Base-by-base conservation (phyloP, 306 rosid species). In the Castanea crenata region DNA sequence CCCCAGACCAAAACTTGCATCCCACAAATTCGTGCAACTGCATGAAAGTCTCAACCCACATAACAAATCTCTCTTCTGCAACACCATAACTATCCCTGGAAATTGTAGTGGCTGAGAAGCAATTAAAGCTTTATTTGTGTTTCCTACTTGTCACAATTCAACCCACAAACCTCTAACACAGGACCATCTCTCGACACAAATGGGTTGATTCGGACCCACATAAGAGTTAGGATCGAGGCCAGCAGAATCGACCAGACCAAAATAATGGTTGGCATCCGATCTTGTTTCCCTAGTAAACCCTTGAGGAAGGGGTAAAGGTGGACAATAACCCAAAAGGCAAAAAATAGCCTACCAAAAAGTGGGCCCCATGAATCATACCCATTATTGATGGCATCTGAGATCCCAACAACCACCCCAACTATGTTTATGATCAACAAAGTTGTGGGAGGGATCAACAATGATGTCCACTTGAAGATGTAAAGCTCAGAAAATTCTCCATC, bases 311-410 rank as follows among this genome's bases (percentile, higher is more conserved):
- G 99, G 85, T 94, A 94, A 61, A 94, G 94, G 79, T 94, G 99
- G 84, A 93, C 58, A 76, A 93, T 90, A 76, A 95, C 97, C 97
- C 97, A 95, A 57, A 91, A 83, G 63, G 97, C 96, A n/a, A 95
- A 95, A 87, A 95, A 93, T 67, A 93, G 85, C 88, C 99, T 91
- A 54, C 98, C 98, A 21, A 95, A 95, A 32, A 95, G 91, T 32
- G 97, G 98, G 59, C 98, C 99, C 99, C 99, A 93, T 23, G 99
- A 89, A 46, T 95, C 97, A 18, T 94, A 94, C 44, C 99, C 99
- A 35, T 92, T 94, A 78, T 94, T 94, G 89, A 94, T 94, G 71
- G 99, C 95, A 16, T 94, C 97, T 5, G 98, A 90, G 74, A 95
- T 49, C 31, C 99, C 99, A 21, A 95, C 98, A 31, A 95, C 74